phyloP scores from a whole-genome alignment of 495 filamentous ascomycete genomes.

The Annulohypoxylon nitens region DNA sequence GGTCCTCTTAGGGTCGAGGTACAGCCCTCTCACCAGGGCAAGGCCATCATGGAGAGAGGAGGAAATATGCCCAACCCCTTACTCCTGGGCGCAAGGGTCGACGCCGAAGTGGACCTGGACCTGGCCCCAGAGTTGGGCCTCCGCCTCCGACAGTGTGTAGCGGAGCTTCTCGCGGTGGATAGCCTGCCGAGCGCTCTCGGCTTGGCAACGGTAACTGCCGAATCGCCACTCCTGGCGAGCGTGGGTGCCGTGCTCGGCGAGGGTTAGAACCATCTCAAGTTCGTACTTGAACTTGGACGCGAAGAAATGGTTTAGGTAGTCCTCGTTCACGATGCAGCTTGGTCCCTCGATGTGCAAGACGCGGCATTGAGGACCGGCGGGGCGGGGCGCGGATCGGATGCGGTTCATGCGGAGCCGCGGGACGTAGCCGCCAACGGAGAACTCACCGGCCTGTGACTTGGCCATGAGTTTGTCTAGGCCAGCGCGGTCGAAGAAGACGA shows the following conservation, averaged over 20 bases:
- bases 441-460: slow-evolving; percentile 18
- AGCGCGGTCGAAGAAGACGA: slow-evolving; percentile 55
- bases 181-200: slow-evolving; percentile 55
- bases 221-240: slow-evolving; percentile 56
- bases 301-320: slow-evolving; percentile 53
- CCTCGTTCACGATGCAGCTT: slow-evolving; percentile 45
- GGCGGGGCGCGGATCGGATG: slow-evolving; percentile 28
- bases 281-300: slow-evolving; percentile 56
- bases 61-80: neutral
- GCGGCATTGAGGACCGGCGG: slow-evolving; percentile 31
- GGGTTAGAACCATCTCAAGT: slow-evolving; percentile 54
- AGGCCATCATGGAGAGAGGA: too few relatives aligned
- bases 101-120: slow-evolving; percentile 40
- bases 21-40: too few relatives aligned
- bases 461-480: slow-evolving; percentile 41
- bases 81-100: slow-evolving; percentile 31
- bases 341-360: slow-evolving; percentile 57
- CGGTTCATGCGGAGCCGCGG: slow-evolving; percentile 42
- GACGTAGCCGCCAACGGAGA: slow-evolving; percentile 35
- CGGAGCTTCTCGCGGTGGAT: slow-evolving; percentile 48
- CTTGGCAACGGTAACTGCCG: slow-evolving; percentile 59
- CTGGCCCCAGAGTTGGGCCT: slow-evolving; percentile 3
- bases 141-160: neutral
- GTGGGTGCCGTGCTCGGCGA: slow-evolving; percentile 34
- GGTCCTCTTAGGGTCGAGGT: too few relatives aligned